Evolutionary conservation across 768 basidiomycete species (phyloP).

Genomic region (Candolleomyces aberdarensis): DNA sequence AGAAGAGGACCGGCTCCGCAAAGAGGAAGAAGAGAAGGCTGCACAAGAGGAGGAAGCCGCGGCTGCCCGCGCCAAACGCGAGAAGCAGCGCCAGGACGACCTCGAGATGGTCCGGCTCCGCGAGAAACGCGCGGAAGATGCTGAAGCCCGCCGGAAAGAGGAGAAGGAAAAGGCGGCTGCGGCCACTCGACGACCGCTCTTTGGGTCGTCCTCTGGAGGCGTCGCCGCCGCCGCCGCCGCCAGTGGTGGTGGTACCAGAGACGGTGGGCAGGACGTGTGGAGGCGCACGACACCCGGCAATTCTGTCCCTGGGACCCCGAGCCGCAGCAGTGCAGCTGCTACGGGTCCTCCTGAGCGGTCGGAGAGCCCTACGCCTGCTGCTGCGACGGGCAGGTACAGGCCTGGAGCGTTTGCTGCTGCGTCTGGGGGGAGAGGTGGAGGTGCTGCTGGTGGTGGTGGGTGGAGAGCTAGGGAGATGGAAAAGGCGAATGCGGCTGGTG

Average conservation of each 20-base stretch:
- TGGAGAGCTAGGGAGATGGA: conserved; percentile 63
- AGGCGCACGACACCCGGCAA: conserved; percentile 27
- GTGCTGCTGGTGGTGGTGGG: conserved; percentile 32
- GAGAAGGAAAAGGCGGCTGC: conserved; percentile 26
- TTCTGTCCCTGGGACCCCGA: conserved; percentile 24
- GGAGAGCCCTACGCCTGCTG: conserved; percentile 52
- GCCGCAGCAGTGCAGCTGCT: conserved; percentile 23
- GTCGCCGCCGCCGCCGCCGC: conserved; percentile 21
- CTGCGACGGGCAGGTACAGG: conserved; percentile 39
- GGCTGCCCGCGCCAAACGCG: conserved; percentile 50
- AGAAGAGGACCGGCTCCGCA: conserved; percentile 46
- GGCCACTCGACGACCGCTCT: conserved; percentile 22
- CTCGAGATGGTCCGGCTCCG: conserved; percentile 57
- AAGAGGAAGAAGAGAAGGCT: conserved; percentile 49
- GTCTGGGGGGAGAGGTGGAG: too few species aligned
- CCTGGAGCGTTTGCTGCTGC: conserved; percentile 40
- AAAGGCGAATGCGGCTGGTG: conserved; percentile 31
- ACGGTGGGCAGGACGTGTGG: conserved; percentile 29
- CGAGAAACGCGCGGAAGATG: conserved; percentile 68
- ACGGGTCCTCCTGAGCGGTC: conserved; percentile 33
- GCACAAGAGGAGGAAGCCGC: conserved; percentile 58
- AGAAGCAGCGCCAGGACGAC: conserved; percentile 47
- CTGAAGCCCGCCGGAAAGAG: conserved; percentile 41
- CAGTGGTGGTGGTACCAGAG: conserved; percentile 23
- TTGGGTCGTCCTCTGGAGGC: conserved; percentile 21